Conservation (phyloP, 306 rosid species). For the Abrus precatorius region DNA sequence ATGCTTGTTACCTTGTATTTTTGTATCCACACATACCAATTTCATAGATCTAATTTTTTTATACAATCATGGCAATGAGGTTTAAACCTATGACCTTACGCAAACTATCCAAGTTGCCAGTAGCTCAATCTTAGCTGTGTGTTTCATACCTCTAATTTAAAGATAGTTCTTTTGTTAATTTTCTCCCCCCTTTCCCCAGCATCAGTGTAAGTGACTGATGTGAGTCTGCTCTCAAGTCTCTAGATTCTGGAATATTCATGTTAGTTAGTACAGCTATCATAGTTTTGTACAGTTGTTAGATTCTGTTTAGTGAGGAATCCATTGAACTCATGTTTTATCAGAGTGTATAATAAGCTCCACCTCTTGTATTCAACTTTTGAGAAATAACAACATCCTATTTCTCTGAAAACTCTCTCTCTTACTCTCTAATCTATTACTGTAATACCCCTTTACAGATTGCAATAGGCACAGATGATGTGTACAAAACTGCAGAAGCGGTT, state of each 20-base stretch:
- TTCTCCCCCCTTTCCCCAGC: not conserved
- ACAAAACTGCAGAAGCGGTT: slow-evolving; percentile 91
- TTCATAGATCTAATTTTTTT: not conserved
- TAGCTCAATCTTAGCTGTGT: not conserved
- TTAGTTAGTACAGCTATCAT: not conserved
- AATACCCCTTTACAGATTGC: slow-evolving; percentile 70
- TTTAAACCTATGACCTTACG: not conserved
- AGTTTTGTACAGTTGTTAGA: not conserved
- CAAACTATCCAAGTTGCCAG: not conserved
- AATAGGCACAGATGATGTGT: slow-evolving; percentile 94
- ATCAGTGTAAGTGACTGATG: not conserved
- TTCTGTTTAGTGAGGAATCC: slow-evolving; percentile 5
- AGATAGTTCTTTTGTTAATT: slow-evolving; percentile 39
- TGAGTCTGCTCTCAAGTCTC: not conserved
- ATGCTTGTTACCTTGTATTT: slow-evolving; percentile 31
- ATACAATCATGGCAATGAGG: not conserved
- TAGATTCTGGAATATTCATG: not conserved
- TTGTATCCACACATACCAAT: not conserved
- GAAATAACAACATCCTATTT: not conserved
- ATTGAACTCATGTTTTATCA: not conserved
- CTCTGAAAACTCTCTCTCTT: not conserved
- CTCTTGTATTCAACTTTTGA: slow-evolving; percentile 24
- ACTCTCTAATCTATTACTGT: not conserved
- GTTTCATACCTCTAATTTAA: slow-evolving; percentile 34
- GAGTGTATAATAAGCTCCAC: not conserved